phyloP scores from a whole-genome alignment of 2,329 filamentous ascomycete species.

The Aspergillus brasiliensis region DNA sequence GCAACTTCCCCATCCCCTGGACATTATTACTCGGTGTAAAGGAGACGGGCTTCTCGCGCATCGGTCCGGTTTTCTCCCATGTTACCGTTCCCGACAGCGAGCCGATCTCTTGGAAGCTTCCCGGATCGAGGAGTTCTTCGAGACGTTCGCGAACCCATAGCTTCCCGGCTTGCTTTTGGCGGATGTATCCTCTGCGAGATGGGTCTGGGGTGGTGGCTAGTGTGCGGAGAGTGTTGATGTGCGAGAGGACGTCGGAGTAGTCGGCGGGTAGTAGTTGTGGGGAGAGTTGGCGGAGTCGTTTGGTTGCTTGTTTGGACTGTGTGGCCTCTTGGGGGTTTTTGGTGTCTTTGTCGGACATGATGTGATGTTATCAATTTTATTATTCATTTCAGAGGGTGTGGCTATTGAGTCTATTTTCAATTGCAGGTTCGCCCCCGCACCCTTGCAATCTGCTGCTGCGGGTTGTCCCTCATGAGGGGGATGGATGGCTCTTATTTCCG shows the following conservation, averaged over 20 bases:
- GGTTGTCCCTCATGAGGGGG: conserved; percentile 18
- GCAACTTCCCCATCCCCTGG: conserved; percentile 58
- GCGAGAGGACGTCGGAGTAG: conserved; percentile 63
- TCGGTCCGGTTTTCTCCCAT: conserved; percentile 53
- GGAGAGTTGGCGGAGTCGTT: conserved; percentile 53
- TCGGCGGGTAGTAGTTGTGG: conserved; percentile 60
- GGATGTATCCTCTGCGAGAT: conserved; percentile 59
- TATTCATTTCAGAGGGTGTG: background rate
- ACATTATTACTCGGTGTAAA: conserved; percentile 66
- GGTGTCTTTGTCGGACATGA: conserved; percentile 21
- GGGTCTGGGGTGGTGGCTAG: conserved; percentile 59
- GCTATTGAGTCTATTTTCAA: conserved; percentile 1
- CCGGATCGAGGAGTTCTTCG: conserved; percentile 58
- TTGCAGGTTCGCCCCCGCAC: conserved; percentile 2
- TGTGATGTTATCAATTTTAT: background rate
- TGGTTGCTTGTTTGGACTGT: conserved; percentile 34
- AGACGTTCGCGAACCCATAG: conserved; percentile 67
- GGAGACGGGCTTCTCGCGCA: conserved; percentile 45
- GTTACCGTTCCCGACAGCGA: conserved; percentile 61
- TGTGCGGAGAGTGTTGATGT: conserved; percentile 54
- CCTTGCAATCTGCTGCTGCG: background rate
- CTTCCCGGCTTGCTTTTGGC: conserved; percentile 65
- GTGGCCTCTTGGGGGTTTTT: conserved; percentile 2
- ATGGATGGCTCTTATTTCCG: conserved; percentile 7
- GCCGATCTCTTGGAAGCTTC: conserved; percentile 61